Evolutionary conservation across 2,329 filamentous ascomycete genomes (phyloP).

Genomic region (Juglanconis oblonga): DNA sequence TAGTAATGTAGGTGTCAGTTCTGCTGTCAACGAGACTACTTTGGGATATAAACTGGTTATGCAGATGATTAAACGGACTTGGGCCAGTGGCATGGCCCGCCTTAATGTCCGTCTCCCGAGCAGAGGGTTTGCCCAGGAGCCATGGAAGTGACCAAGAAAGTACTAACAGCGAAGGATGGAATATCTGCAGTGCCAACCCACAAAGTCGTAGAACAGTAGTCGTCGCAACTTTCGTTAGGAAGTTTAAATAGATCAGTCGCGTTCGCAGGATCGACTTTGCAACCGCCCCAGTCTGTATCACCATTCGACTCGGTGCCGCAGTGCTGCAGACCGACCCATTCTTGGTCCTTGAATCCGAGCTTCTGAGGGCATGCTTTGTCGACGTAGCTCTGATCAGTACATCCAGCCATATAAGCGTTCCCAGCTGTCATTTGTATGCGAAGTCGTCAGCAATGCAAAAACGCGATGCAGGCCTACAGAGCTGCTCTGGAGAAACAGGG

Average conservation of each 20-base stretch:
- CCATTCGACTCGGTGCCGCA: background rate
- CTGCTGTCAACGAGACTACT: no score
- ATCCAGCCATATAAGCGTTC: background rate
- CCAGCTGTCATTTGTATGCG: background rate
- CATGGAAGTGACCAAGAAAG: no score
- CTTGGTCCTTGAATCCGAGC: background rate
- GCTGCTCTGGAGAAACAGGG: background rate
- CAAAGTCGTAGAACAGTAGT: background rate
- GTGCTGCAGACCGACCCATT: background rate
- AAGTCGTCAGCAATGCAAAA: background rate
- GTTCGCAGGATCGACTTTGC: background rate
- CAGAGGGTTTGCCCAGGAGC: no score
- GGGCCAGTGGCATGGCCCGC: no score
- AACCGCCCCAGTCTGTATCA: background rate
- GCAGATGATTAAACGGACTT: no score
- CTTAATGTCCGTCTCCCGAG: no score
- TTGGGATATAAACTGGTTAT: no score
- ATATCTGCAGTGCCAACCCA: background rate
- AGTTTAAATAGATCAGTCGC: background rate
- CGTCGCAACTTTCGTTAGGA: background rate
- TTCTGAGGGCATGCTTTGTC: background rate
- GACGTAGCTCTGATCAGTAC: background rate
- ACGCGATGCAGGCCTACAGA: no score
- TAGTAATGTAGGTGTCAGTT: background rate
- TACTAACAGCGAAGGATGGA: background rate